These are phyloP conservation scores for Aspergillus baeticus DNA, from an alignment of 495 filamentous ascomycete genomes.

Conservation along the genomic window DNA sequence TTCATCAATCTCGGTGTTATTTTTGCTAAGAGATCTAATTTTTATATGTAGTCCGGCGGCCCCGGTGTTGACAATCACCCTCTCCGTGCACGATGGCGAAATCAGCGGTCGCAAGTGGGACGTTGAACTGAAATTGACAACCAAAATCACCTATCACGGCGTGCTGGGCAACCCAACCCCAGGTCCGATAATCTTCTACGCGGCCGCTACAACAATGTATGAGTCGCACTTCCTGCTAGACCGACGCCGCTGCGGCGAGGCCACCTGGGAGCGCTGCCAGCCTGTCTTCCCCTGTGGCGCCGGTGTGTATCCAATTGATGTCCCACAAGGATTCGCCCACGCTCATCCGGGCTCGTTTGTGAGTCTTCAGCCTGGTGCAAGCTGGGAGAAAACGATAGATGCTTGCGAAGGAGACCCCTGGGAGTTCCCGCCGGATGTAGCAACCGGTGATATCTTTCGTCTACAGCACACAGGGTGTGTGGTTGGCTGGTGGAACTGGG, in stretches of 20 bases:
- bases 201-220: background rate
- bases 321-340: background rate
- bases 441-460: background rate
- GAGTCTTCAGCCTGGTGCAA: background rate
- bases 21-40: background rate
- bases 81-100: background rate
- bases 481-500: conserved; percentile 2
- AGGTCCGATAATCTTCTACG: background rate
- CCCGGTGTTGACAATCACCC: background rate
- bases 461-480: conserved; percentile 1
- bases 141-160: conserved; percentile 2
- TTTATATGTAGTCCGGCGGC: background rate
- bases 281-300: background rate
- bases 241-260: background rate
- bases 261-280: background rate
- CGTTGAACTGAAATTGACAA: background rate
- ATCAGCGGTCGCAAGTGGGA: background rate
- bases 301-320: background rate
- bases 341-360: background rate
- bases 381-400: background rate
- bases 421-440: conserved; percentile 1
- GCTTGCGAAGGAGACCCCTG: background rate
- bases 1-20: background rate
- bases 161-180: background rate
- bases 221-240: conserved; percentile 2